Evolutionary conservation across 108 stramenopile species (phyloP).

Genomic region (Skeletonema costatum): DNA sequence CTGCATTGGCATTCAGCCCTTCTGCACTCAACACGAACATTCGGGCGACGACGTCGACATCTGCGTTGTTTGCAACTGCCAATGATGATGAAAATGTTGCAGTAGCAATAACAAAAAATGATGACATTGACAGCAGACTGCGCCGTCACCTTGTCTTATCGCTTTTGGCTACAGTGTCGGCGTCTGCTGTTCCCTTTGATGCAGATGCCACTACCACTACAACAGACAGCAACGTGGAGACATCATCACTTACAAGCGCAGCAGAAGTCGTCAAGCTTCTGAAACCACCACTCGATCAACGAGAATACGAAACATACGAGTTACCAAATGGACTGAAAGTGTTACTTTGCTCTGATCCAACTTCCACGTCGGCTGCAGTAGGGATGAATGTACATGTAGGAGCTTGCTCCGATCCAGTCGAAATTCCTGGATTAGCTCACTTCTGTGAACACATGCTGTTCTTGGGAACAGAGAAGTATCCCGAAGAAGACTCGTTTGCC

Average conservation of each 20-base stretch:
- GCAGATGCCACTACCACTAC: slow-evolving; percentile 6
- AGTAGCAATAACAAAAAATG: neutral
- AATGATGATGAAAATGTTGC: neutral
- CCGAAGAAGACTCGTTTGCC: slow-evolving; percentile 80
- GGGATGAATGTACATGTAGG: slow-evolving; percentile 94
- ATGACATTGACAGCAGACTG: slow-evolving; percentile 22
- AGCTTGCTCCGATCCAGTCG: slow-evolving; percentile 81
- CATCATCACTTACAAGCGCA: neutral
- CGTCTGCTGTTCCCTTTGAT: neutral
- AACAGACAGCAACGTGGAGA: neutral
- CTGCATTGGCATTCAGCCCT: neutral
- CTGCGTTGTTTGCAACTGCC: neutral
- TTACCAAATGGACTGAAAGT: slow-evolving; percentile 73
- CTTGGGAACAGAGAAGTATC: slow-evolving; percentile 87
- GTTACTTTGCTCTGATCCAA: slow-evolving; percentile 83
- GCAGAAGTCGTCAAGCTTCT: slow-evolving; percentile 41
- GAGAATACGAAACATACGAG: slow-evolving; percentile 59
- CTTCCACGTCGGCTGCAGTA: slow-evolving; percentile 79
- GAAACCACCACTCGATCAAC: slow-evolving; percentile 73
- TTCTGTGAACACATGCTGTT: slow-evolving; percentile 89
- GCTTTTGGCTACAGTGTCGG: slow-evolving; percentile 46
- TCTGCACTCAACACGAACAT: neutral
- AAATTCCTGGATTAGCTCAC: slow-evolving; percentile 82
- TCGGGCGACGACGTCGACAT: neutral
- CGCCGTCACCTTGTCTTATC: slow-evolving; percentile 61